Evolutionary conservation across 306 rosid species (phyloP).

Genomic region (Pterocarpus santalinus): DNA sequence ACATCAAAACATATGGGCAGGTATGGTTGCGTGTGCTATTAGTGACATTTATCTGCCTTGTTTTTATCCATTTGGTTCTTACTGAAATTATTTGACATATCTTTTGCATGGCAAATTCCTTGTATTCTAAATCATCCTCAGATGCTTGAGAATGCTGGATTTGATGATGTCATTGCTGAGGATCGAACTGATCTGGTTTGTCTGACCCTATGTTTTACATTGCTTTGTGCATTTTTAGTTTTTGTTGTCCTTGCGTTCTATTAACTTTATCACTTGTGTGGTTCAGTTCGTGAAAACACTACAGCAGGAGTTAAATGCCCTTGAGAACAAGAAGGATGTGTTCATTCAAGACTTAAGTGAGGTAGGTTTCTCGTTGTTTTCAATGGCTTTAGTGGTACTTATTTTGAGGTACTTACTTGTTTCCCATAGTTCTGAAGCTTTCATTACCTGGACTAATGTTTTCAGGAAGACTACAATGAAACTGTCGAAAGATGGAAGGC

Average conservation of each 20-base stretch:
- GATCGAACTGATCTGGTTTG: conserved; percentile 86
- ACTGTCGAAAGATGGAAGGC: conserved; percentile 68
- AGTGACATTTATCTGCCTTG: conserved; percentile 13
- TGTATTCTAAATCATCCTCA: conserved; percentile 49
- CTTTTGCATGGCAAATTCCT: conserved; percentile 28
- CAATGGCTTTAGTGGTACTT: conserved; percentile 8
- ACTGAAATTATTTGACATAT: background rate
- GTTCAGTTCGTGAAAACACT: conserved; percentile 75
- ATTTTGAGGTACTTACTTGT: conserved; percentile 26
- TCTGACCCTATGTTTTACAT: conserved; percentile 4
- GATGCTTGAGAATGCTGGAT: conserved; percentile 94
- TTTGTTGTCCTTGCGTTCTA: conserved; percentile 30
- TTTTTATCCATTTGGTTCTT: conserved; percentile 39
- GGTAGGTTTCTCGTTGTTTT: conserved; percentile 57
- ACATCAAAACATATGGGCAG: conserved; percentile 69
- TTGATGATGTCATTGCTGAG: conserved; percentile 71
- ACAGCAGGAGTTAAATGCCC: conserved; percentile 64
- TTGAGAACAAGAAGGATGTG: conserved; percentile 72
- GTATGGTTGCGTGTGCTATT: conserved; percentile 50
- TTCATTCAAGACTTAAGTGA: conserved; percentile 75
- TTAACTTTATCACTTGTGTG: conserved; percentile 31
- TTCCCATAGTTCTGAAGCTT: conserved; percentile 14
- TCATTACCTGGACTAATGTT: background rate
- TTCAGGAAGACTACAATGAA: conserved; percentile 72
- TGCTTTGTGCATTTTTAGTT: background rate